Evolutionary conservation across 2,329 filamentous ascomycete genomes (phyloP).

Genomic region (Lecanoromycetidae sp.): DNA sequence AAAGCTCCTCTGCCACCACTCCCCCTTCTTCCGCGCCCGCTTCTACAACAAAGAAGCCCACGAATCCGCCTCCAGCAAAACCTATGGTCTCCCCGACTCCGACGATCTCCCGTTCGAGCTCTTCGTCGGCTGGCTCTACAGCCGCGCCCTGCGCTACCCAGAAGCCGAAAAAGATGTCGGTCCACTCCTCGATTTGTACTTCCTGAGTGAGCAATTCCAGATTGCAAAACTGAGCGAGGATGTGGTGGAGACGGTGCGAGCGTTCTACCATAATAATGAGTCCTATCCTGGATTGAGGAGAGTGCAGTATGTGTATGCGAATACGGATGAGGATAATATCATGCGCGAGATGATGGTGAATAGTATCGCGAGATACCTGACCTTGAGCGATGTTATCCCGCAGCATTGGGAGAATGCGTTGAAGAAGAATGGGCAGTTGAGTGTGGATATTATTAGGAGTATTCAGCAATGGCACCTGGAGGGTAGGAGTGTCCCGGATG

Average conservation of each 20-base stretch:
- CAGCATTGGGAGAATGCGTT: conserved; percentile 44
- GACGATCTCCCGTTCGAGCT: conserved; percentile 40
- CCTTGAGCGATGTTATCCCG: conserved; percentile 38
- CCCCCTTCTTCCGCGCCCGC: conserved; percentile 41
- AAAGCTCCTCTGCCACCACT: conserved; percentile 43
- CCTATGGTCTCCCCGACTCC: conserved; percentile 40
- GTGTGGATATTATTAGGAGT: conserved; percentile 42
- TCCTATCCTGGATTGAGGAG: conserved; percentile 41
- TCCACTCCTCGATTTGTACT: conserved; percentile 41
- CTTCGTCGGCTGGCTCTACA: conserved; percentile 45
- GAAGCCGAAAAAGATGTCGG: conserved; percentile 40
- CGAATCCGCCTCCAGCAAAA: conserved; percentile 24
- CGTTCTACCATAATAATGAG: conserved; percentile 41
- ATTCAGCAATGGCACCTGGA: conserved; percentile 45
- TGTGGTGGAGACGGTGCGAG: conserved; percentile 38
- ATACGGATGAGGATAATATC: conserved; percentile 35
- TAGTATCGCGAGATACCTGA: conserved; percentile 39
- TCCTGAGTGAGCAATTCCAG: conserved; percentile 42
- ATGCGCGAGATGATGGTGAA: conserved; percentile 40
- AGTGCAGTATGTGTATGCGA: conserved; percentile 42
- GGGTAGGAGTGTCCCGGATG: conserved; percentile 38
- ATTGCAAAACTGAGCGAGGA: conserved; percentile 37
- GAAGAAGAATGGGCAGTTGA: conserved; percentile 42
- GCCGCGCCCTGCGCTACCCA: conserved; percentile 34
- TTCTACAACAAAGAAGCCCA: conserved; percentile 34